A percentile compares a stretch with the other conserved stretches of the same genome.
These are phyloP conservation scores for Staphylotrichum longicolle DNA, from an alignment of 495 filamentous ascomycete species.

Conservation along the genomic window DNA sequence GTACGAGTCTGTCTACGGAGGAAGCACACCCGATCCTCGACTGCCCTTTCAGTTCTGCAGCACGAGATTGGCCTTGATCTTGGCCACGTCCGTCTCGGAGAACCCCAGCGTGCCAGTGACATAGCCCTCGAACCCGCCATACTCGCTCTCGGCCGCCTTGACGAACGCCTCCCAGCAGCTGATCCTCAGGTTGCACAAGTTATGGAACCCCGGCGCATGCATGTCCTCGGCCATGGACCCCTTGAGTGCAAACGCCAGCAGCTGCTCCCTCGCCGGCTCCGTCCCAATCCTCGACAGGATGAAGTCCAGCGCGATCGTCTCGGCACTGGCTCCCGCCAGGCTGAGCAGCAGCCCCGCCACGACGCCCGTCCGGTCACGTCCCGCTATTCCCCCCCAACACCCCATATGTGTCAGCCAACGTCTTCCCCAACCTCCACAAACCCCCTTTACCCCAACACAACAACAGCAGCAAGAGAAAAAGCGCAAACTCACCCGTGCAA, in stretches of 20 bases:
- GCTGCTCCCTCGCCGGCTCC: slow-evolving; percentile 44
- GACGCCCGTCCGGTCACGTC: slow-evolving; percentile 65
- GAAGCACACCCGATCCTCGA: too few species aligned
- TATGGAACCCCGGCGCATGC: slow-evolving; percentile 42
- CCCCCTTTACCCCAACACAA: too few species aligned
- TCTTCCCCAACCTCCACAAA: not conserved
- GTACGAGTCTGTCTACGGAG: too few species aligned
- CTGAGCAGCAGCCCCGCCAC: slow-evolving; percentile 56
- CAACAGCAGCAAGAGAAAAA: not conserved
- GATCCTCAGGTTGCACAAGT: slow-evolving; percentile 37
- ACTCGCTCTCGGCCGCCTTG: slow-evolving; percentile 34
- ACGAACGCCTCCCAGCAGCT: slow-evolving; percentile 44
- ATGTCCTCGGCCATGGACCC: slow-evolving; percentile 32
- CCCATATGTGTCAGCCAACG: too few species aligned
- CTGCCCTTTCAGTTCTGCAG: not conserved
- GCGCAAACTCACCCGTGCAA: slow-evolving; percentile 49
- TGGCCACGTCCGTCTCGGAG: slow-evolving; percentile 38
- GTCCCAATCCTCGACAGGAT: slow-evolving; percentile 48
- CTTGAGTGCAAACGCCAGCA: slow-evolving; percentile 39
- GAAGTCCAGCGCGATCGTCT: slow-evolving; percentile 53
- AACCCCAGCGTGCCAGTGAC: slow-evolving; percentile 42
- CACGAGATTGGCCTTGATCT: slow-evolving; percentile 43
- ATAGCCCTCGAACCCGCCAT: slow-evolving; percentile 47
- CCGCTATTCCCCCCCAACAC: slow-evolving; percentile 38
- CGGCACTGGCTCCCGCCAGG: slow-evolving; percentile 47